Evolutionary conservation across 257 asterid species (phyloP).

Genomic region (Rhazya stricta): DNA sequence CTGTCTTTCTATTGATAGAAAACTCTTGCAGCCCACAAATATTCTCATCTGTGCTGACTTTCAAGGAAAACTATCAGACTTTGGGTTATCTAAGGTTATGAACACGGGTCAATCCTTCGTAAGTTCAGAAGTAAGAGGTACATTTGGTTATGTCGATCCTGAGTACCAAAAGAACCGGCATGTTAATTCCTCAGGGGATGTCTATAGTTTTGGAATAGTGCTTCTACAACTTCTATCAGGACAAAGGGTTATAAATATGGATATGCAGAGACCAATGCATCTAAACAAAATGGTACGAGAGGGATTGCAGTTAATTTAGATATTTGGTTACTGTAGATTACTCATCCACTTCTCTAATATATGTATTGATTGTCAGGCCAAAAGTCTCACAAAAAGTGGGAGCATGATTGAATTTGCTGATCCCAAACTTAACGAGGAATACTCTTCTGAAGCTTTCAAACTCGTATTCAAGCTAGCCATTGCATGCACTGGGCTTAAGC

Average conservation of each 20-base stretch:
- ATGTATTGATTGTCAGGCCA: slow-evolving; percentile 44
- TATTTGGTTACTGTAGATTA: background rate
- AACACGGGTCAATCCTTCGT: slow-evolving; percentile 58
- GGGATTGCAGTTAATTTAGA: no score
- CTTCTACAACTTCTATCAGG: slow-evolving; percentile 73
- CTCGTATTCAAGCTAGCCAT: slow-evolving; percentile 48
- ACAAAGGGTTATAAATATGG: slow-evolving; percentile 61
- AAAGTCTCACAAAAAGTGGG: slow-evolving; percentile 44
- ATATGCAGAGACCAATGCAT: slow-evolving; percentile 53
- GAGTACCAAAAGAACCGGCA: slow-evolving; percentile 68
- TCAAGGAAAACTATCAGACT: slow-evolving; percentile 64
- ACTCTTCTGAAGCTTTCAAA: slow-evolving; percentile 50
- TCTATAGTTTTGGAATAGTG: slow-evolving; percentile 73
- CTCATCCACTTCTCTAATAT: background rate
- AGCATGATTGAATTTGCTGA: slow-evolving; percentile 60
- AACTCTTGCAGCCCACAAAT: slow-evolving; percentile 66
- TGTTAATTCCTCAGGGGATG: slow-evolving; percentile 71
- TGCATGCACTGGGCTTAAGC: slow-evolving; percentile 57
- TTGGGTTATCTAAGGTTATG: slow-evolving; percentile 73
- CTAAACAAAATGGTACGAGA: slow-evolving; percentile 55
- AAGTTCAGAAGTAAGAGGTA: slow-evolving; percentile 83
- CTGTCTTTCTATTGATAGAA: background rate
- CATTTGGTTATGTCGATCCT: slow-evolving; percentile 86
- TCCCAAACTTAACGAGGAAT: slow-evolving; percentile 52
- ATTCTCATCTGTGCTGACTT: slow-evolving; percentile 55